Conservation (phyloP, 768 basidiomycete species). For the Hortiboletus campestris region DNA sequence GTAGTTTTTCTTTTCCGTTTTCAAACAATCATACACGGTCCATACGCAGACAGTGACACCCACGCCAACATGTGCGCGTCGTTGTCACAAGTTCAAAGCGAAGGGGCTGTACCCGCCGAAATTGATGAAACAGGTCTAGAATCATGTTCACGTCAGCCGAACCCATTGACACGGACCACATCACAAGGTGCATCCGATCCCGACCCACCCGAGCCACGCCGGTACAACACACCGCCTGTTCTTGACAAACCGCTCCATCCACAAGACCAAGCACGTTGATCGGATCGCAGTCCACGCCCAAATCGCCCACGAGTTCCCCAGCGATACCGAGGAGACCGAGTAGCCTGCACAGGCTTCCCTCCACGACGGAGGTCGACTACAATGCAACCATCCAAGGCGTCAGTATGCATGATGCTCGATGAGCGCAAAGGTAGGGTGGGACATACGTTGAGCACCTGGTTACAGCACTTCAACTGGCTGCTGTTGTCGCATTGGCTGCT, state of each 20-base stretch:
- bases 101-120: conserved; percentile 20
- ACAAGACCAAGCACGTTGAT: conserved; percentile 5
- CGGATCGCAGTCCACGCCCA: conserved; percentile 5
- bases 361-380: background rate
- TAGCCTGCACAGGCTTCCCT: background rate
- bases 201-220: background rate
- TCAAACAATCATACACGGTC: too few species aligned
- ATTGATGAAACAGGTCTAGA: conserved; percentile 9
- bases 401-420: background rate
- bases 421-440: background rate
- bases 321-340: background rate
- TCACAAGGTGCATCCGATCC: too few species aligned
- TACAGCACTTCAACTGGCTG: conserved; percentile 12
- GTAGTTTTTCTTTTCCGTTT: too few species aligned
- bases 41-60: too few species aligned
- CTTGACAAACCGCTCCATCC: background rate
- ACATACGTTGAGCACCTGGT: background rate
- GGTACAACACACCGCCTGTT: conserved; percentile 12
- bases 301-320: background rate
- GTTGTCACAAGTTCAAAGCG: too few species aligned
- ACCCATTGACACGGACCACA: too few species aligned
- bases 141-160: background rate
- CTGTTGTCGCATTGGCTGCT: conserved; percentile 11
- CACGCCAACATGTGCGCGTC: too few species aligned
- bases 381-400: background rate